Base-by-base conservation (phyloP, 805 yeast species). In the Priceomyces haplophilus region DNA sequence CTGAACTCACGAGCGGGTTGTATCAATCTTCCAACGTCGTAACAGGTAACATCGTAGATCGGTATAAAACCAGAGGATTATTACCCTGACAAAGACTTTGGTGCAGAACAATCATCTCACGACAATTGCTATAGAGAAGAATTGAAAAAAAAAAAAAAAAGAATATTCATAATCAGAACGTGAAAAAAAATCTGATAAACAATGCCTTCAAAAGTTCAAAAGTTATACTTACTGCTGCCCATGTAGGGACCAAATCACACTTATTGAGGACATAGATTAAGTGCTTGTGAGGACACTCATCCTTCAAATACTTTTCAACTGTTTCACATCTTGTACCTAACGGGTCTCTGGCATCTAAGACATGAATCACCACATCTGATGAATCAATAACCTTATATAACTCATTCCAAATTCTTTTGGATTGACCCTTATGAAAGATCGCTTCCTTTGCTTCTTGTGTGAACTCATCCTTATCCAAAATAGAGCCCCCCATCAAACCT, bases 381-480 rank as follows among this genome's bases (percentile, higher is more conserved):
- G 98, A 91, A 66, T 91, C 99, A 54, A 91, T 89, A 38, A 91
- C 99, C 62, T 91, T 91, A 67, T 93, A 91, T 47, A 91, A 75
- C 64, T 91, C 99, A 65, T 93, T 93, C 99, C 99, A 91, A 54
- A 91, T 91, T 72, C 99, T 85, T 69, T 91, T 91, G 37, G 97
- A 89, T 71, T 91, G 99, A 56, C 99, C 99, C 64, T 91, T 91
- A 61, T 85, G 82, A 75, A 91, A 91, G 65, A 91, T 90, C 46
- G 93, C 90, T 65, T 93, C 99, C 61, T 88, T 89, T 31, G 97
- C 96, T 55, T 88, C 93, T 55, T 82, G 83, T 3, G 95, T 77
- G 78, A 85, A 87, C 42, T 88, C 96, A 52, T 88, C 95, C 38
- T 82, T 80, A 44, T 70, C 75, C 55, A 69, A 59, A 44, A 70